Evolutionary conservation across 345 rosid species (phyloP).

Genomic region (Aegle marmelos): DNA sequence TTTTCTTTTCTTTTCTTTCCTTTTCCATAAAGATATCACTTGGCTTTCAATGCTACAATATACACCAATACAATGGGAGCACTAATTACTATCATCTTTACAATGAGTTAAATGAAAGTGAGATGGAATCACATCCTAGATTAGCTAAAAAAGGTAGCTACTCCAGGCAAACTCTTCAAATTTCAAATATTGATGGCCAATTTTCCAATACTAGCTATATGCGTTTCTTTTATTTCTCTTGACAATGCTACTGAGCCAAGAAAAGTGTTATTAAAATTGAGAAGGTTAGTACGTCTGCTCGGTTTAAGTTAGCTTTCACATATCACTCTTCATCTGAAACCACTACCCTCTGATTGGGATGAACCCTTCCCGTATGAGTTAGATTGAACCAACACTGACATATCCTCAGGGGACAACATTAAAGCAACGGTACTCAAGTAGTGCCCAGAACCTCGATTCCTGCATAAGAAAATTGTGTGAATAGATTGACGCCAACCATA

Average conservation of each 20-base stretch:
- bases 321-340: background rate
- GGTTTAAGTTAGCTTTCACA: slow-evolving; percentile 14
- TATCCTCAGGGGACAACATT: slow-evolving; percentile 62
- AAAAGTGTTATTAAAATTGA: background rate
- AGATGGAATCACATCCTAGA: slow-evolving; percentile 10
- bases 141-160: background rate
- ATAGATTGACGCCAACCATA: background rate
- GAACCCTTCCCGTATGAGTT: slow-evolving; percentile 30
- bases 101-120: background rate
- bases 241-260: background rate
- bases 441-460: slow-evolving; percentile 58
- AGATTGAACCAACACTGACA: slow-evolving; percentile 50
- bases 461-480: slow-evolving; percentile 22
- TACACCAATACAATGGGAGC: background rate
- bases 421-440: slow-evolving; percentile 62
- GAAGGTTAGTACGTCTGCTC: background rate
- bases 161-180: background rate
- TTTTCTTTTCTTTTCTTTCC: background rate
- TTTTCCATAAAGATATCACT: background rate
- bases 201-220: background rate
- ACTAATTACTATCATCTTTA: slow-evolving; percentile 3
- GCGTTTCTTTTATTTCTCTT: background rate
- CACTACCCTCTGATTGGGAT: slow-evolving; percentile 16
- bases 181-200: background rate
- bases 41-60: background rate